Base-by-base conservation (phyloP, 352 stramenopile species). In the Globisporangium carolinianum region DNA sequence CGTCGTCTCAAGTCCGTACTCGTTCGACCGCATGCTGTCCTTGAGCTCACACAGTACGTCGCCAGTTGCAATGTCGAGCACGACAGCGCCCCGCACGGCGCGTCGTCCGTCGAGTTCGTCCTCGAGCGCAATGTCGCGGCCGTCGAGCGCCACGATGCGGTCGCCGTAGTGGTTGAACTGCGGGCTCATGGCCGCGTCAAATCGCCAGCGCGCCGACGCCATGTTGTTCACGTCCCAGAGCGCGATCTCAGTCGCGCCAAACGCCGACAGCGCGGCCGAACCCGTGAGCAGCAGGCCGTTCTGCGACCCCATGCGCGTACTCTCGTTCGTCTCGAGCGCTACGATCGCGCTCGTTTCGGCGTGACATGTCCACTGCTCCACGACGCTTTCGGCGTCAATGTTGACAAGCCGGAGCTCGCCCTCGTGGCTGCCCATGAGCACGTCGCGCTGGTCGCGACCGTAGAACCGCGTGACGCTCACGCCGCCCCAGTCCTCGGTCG, bases 91-190 rank as follows among this genome's bases (percentile, higher is more conserved):
- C 15, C 73, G 63, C 7, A 85, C 69, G 15, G 67, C 24, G 1
- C 68, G 62, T 37, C 61, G 60, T 1, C 49, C 62, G 24, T 76
- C 68, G 32, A 76, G 48, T 24, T 75, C 72, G 37, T 65, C 51
- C 5, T 75, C 68, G 2, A 76, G 63, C 6, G 73, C 64, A 39
- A 55, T 67, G 11, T 63, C 52, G 7, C 79, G 71, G 15, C 68
- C 80, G 37, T 92, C 82, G 1, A 92, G 61, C 1, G 80, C 71
- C 6, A 91, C 84, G 51, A 94, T 58, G 2, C 71, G 76, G 57
- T 94, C 84, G 24, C 84, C 84, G 39, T 79, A 90, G 38, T 91
- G 71, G 39, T 88, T 94, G 56, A 90, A 94, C n/a, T 75, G 69
- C 14, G 82, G 78, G 46, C 69, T 76, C 32, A 87, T 57, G 7